phyloP scores from a whole-genome alignment of 352 stramenopile species.

The Lagenidium sp. region DNA sequence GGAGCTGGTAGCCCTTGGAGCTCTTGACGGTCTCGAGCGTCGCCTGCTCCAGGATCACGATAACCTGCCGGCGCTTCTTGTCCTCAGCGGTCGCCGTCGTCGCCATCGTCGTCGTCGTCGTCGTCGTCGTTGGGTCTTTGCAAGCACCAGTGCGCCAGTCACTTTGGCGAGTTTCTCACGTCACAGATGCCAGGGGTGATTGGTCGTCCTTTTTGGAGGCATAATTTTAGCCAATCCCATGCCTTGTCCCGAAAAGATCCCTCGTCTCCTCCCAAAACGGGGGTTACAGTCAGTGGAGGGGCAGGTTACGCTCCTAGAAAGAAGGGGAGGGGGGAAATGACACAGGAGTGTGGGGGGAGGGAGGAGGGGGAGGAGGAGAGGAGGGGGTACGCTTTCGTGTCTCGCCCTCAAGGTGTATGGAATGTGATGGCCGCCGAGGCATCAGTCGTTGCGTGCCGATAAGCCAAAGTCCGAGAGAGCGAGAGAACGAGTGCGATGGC shows the following conservation, averaged over 20 bases:
- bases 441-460: no score
- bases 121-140: slow-evolving; percentile 1
- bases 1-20: slow-evolving; percentile 97
- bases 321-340: neutral
- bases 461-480: slow-evolving; percentile 3
- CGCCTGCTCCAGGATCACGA: slow-evolving; percentile 97
- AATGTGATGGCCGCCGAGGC: neutral
- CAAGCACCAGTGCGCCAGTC: no score
- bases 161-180: no score
- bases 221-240: slow-evolving; percentile 13
- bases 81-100: slow-evolving; percentile 26
- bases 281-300: no score
- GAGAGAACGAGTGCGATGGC: slow-evolving; percentile 17
- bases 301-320: no score
- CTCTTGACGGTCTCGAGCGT: slow-evolving; percentile 99
- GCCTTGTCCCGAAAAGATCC: neutral
- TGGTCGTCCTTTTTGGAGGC: slow-evolving; percentile 1
- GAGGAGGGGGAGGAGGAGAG: neutral
- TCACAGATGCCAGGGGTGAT: slow-evolving; percentile 13
- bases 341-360: neutral
- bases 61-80: slow-evolving; percentile 86
- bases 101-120: slow-evolving; percentile 2
- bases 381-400: slow-evolving; percentile 3
- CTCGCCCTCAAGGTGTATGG: slow-evolving; percentile 6
- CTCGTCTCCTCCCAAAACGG: no score